Base-by-base conservation (phyloP, 768 basidiomycete genomes). In the Sporobolomyces phaffii region DNA sequence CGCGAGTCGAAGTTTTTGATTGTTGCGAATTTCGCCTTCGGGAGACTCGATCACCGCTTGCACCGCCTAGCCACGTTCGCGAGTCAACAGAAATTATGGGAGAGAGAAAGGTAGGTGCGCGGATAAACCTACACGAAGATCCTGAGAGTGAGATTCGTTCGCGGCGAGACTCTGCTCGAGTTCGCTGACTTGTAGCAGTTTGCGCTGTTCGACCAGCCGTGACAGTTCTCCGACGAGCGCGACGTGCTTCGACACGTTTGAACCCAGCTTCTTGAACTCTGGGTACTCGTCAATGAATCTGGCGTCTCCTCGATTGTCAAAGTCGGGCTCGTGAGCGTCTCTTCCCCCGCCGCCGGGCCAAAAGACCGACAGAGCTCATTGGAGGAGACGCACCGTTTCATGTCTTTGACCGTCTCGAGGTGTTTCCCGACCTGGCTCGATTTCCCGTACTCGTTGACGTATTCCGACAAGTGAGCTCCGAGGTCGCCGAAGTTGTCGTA, bases 181-280 rank as follows among this genome's bases (percentile, higher is more conserved):
- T 80, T 99, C 96, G 31, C 90, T 90, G 3, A 93, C 84, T 53
- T 90, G 90, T 62, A 99, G 80, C 49, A 98, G 79, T 75, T 87
- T 89, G 74, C 93, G 88, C 65, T 85, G 80, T 58, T 85, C 89
- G 20, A 98, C 91, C 50, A 98, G 78, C 65, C 94, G 82, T 75
- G 91, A 94, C 66, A 99, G 82, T 77, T 99, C 96, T 17, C 96
- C 94, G 0, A 99, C 96, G 28, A 99, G 79, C 10, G 94, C 90
- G 26, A 98, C 96, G 74, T 98, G 96, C 78, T 98, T 99, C 80
- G 91, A 94, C 34, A 99, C 96, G 77, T 99, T 99, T 13, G 93
- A 93, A 1, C 96, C 92, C 34, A 99, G 82, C 76, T 93, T 93
- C 72, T 87, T 83, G 75, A 98, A 97, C 78, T 99, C 96, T 1